Evolutionary conservation across 1,284 basidiomycete genomes (phyloP).

Genomic region (Coriolopsis trogii): DNA sequence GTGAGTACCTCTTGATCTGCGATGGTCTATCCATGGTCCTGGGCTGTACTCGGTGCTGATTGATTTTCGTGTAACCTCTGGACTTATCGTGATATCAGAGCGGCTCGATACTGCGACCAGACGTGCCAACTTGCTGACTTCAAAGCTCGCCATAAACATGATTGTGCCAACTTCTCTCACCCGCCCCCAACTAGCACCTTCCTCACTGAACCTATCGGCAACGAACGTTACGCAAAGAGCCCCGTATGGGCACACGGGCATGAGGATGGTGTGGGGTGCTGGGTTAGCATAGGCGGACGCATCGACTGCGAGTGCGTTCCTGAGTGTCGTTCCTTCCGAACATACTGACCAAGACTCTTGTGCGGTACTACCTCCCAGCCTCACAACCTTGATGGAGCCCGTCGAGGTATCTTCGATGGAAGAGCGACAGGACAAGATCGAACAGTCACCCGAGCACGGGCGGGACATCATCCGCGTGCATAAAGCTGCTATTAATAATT

Average conservation of each 20-base stretch:
- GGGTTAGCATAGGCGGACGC: constrained; percentile 12
- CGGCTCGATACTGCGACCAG: constrained; percentile 17
- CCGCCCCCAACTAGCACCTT: constrained; percentile 14
- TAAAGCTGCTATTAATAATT: constrained; percentile 9
- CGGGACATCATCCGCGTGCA: constrained; percentile 8
- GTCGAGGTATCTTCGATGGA: background rate
- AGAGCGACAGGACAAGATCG: constrained; percentile 3
- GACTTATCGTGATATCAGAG: background rate
- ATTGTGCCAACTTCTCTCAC: constrained; percentile 15
- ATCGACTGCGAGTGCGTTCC: constrained; percentile 16
- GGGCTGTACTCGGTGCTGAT: too few species aligned
- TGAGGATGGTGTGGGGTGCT: constrained; percentile 13
- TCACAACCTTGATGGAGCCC: constrained; percentile 3
- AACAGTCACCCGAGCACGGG: background rate
- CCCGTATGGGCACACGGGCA: constrained; percentile 17
- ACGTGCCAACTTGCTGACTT: constrained; percentile 16
- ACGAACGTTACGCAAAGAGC: constrained; percentile 5
- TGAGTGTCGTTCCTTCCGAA: background rate
- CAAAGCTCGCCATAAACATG: constrained; percentile 18
- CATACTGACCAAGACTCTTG: too few species aligned
- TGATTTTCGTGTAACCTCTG: background rate
- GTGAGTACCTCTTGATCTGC: constrained; percentile 1
- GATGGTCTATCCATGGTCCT: background rate
- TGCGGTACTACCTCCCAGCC: background rate
- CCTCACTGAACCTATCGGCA: constrained; percentile 2